Evolutionary conservation across 2,329 filamentous ascomycete genomes (phyloP).

Genomic region (Scedosporium dehoogii): DNA sequence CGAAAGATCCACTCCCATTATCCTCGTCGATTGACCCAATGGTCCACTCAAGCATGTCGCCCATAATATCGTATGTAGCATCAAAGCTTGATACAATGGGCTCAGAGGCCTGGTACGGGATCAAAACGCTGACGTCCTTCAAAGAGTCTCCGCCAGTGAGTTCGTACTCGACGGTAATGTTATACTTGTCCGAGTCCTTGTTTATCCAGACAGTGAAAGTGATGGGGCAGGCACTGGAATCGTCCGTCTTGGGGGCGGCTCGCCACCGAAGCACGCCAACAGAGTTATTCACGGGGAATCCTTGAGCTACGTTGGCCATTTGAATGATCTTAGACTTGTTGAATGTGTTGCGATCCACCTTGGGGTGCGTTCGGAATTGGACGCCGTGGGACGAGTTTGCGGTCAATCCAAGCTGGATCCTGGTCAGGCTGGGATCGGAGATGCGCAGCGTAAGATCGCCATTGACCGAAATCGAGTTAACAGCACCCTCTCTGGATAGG

Average conservation of each 20-base stretch:
- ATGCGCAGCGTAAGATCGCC: slow-evolving; percentile 90
- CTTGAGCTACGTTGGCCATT: slow-evolving; percentile 76
- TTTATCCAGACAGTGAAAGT: slow-evolving; percentile 98
- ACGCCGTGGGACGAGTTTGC: slow-evolving; percentile 71
- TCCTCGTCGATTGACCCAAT: slow-evolving; percentile 77
- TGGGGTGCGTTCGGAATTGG: slow-evolving; percentile 92
- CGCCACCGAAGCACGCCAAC: slow-evolving; percentile 93
- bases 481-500: slow-evolving; percentile 74
- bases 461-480: slow-evolving; percentile 81
- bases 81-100: slow-evolving; percentile 89
- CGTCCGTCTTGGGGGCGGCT: slow-evolving; percentile 70
- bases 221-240: slow-evolving; percentile 74
- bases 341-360: slow-evolving; percentile 86
- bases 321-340: slow-evolving; percentile 76
- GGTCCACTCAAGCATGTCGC: slow-evolving; percentile 88
- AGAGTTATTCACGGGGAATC: slow-evolving; percentile 89
- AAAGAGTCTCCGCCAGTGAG: slow-evolving; percentile 70
- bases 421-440: slow-evolving; percentile 77
- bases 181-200: slow-evolving; percentile 73
- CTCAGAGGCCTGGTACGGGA: slow-evolving; percentile 78
- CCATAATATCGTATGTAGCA: slow-evolving; percentile 85
- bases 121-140: slow-evolving; percentile 75
- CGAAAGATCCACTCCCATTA: slow-evolving; percentile 78
- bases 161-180: slow-evolving; percentile 92
- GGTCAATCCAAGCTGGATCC: slow-evolving; percentile 75